Evolutionary conservation across 345 rosid species (phyloP).

Genomic region (Brassica juncea): DNA sequence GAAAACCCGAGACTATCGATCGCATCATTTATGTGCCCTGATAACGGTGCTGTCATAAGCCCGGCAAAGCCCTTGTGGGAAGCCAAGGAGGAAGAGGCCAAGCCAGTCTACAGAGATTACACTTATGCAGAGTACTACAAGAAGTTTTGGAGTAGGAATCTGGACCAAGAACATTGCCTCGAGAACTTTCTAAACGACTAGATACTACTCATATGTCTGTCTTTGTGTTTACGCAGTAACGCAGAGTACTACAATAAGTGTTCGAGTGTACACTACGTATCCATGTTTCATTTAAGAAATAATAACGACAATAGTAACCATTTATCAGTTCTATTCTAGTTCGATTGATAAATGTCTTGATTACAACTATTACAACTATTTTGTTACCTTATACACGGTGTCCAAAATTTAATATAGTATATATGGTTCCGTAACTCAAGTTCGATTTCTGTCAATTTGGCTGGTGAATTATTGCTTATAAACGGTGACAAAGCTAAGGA

Average conservation of each 20-base stretch:
- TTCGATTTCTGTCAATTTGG: too few relatives aligned
- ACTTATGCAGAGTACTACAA: constrained; percentile 84
- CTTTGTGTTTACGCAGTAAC: too few relatives aligned
- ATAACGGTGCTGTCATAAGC: constrained; percentile 59
- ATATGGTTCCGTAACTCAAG: too few relatives aligned
- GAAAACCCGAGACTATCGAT: constrained; percentile 67
- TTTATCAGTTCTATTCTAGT: neutral
- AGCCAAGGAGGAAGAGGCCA: constrained; percentile 36
- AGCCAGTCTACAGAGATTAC: constrained; percentile 65
- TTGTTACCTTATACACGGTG: neutral
- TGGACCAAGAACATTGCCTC: constrained; percentile 83
- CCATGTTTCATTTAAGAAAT: neutral
- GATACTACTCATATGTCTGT: neutral
- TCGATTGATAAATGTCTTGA: neutral
- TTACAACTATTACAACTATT: neutral
- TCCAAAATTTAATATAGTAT: neutral
- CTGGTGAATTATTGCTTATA: too few relatives aligned
- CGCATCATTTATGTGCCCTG: constrained; percentile 79
- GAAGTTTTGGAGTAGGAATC: constrained; percentile 84
- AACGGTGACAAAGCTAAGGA: too few relatives aligned
- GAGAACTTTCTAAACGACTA: constrained; percentile 63
- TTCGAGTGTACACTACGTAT: neutral
- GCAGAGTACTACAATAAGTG: too few relatives aligned
- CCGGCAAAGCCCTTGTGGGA: constrained; percentile 51
- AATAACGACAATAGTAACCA: neutral